Evolutionary conservation across 371 early-diverging fungal species (phyloP), one percentile per base, ranked within the genome.

Genomic region (Mucor saturninus): DNA sequence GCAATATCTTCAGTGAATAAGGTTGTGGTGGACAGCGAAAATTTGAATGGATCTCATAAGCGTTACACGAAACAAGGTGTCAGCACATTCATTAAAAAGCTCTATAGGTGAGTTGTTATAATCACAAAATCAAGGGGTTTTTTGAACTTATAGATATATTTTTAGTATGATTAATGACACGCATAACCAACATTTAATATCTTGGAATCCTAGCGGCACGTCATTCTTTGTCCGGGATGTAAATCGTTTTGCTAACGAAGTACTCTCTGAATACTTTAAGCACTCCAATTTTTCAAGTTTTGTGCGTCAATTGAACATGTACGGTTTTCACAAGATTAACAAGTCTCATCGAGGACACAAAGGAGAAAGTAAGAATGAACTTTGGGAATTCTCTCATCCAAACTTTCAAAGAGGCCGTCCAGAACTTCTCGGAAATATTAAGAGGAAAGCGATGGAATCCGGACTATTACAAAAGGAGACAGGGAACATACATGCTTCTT

Each of bases 211-310:
- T 28, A 80, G 82, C 46, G 95, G 95, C 2, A 83, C 89, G 1
- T 91, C 95, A 15, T 97, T 98, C 64, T 81, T 94, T 42, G 93
- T 98, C 55, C 87, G 88, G 72, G 91, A 95, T 68, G 91, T 91
- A 26, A 84, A 85, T 46, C 89, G 88, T 10, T 95, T 97, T 78
- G 83, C 95, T 13, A 88, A 90, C 61, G 85, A 85, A 52, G 86
- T 94, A 7, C 76, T 95, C 45, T 89, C 92, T 13, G 79, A 77
- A 26, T 80, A 81, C 54, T 95, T 95, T 68, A 95, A 94, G 72
- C 94, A 95, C 28, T 61, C 67, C n/a, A 66, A 70, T 13, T 70
- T 62, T 43, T 70, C 62, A 14, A 70, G 66, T 45, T 70, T 69
- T 61, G 69, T 69, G 9, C 65, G 69, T 32, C 93, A 94, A 71